Evolutionary conservation across 1,284 basidiomycete genomes (phyloP), one percentile per base, ranked within the genome.

Genomic region (Naganishia sp.): DNA sequence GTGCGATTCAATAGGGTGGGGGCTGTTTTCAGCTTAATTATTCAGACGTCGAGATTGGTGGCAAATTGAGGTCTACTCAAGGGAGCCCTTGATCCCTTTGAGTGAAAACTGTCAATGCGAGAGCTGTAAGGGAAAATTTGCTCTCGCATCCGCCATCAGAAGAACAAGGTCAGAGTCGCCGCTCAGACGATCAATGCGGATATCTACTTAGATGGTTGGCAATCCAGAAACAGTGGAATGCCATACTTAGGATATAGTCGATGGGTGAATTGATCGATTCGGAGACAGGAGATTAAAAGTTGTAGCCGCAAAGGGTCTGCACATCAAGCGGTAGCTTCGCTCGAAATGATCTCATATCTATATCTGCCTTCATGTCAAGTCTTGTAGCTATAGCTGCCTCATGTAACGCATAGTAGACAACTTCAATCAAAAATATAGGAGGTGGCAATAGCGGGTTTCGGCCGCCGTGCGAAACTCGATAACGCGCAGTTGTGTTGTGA

Each of bases 401-500:
- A 56, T 31, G 44, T 2, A 5, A 28, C 39, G 42, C 5, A 56
- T 45, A 43, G 44, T 13, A 28, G 43, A 25, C 23, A 23, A 16
- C 28, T 13, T 10, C 21, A 56, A 45, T 4, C 43, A 28, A 15
- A 31, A 10, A 23, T 45, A 56, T 21, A 56, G 55, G 23, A 45
- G 42, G 23, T 23, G 42, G 43, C 44, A 43, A 25, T 46, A 56
- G 42, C 55, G 55, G 55, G 10, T 56, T 56, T 56, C 43, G 55
- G 43, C 55, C n/a, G 42, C 55, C 55, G 55, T 56, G 28, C 57
- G 57, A 39, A 60, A 60, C 44, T 60, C 46, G 36, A 60, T 49
- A 46, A 46, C 57, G 46, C 48, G 18, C 57, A 48, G 31, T 39
- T 28, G 48, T 50, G n/a, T 44, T 9, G 11, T 39, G 10, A 5